phyloP scores from a whole-genome alignment of 352 stramenopile species.

The Globisporangium megalacanthum region DNA sequence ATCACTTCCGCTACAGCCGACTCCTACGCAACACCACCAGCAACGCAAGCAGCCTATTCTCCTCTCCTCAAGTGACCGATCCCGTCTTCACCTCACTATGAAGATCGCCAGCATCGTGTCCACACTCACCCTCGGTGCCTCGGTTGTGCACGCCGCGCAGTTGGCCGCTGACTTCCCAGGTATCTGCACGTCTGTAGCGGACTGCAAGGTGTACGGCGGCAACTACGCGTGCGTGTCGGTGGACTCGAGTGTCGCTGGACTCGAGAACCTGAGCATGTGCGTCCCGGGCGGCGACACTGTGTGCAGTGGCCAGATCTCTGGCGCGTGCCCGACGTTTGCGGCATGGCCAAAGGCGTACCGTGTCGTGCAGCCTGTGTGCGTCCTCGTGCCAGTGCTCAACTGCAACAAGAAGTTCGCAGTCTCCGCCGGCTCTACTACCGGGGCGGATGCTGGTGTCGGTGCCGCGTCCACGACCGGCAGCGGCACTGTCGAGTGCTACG shows the following conservation, averaged over 20 bases:
- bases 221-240: constrained; percentile 72
- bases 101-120: constrained; percentile 11
- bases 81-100: constrained; percentile 1
- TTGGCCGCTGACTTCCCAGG: constrained; percentile 47
- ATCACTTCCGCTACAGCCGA: too few species aligned
- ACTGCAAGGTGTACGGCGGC: constrained; percentile 50
- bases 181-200: constrained; percentile 34
- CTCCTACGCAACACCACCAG: too few species aligned
- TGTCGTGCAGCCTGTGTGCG: constrained; percentile 65
- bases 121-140: constrained; percentile 7
- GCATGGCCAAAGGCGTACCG: constrained; percentile 68
- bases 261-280: constrained; percentile 68
- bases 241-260: constrained; percentile 40
- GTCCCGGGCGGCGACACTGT: constrained; percentile 36
- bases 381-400: constrained; percentile 55
- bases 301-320: constrained; percentile 56
- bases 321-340: constrained; percentile 66
- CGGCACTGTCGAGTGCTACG: constrained; percentile 61
- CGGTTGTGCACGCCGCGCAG: constrained; percentile 10
- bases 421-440: constrained; percentile 19
- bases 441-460: constrained; percentile 13
- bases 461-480: constrained; percentile 14
- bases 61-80: too few species aligned
- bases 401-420: constrained; percentile 53
- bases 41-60: too few species aligned